A percentile compares a stretch with the other conserved stretches of the same genome.
These are phyloP conservation scores for Middelhovenomyces tepae DNA, from an alignment of 805 yeast genomes.

Conservation along the genomic window DNA sequence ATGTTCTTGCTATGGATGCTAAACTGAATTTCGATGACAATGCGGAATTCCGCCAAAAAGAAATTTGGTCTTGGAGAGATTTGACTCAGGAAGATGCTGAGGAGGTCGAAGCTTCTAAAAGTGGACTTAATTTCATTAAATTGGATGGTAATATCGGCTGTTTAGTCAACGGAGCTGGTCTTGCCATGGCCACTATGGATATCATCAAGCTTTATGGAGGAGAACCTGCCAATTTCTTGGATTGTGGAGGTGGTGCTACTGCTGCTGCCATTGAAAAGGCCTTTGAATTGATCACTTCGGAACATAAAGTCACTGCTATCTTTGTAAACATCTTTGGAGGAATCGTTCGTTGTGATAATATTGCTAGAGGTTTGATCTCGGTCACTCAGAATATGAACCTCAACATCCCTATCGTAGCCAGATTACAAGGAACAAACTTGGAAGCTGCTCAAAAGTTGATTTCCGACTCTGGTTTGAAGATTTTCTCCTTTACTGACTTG, in stretches of 20 bases:
- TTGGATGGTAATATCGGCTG: constrained; percentile 98
- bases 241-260: constrained; percentile 99
- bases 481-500: constrained; percentile 82
- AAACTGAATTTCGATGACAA: constrained; percentile 97
- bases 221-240: constrained; percentile 97
- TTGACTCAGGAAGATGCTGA: constrained; percentile 95
- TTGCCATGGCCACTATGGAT: constrained; percentile 99
- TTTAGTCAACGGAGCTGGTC: constrained; percentile 98
- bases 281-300: constrained; percentile 84
- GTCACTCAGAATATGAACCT: constrained; percentile 89
- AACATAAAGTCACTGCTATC: constrained; percentile 83
- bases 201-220: constrained; percentile 98
- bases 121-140: constrained; percentile 91
- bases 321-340: constrained; percentile 99
- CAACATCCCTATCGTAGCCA: constrained; percentile 90
- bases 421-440: constrained; percentile 97
- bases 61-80: constrained; percentile 95
- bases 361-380: constrained; percentile 93
- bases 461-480: constrained; percentile 81
- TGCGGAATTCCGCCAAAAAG: constrained; percentile 90
- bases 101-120: constrained; percentile 85
- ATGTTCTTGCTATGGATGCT: constrained; percentile 97
- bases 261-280: constrained; percentile 97
- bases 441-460: constrained; percentile 82
- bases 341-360: constrained; percentile 98